These are phyloP conservation scores for Auricularia sp. DNA, from an alignment of 768 basidiomycete species.

Conservation along the genomic window DNA sequence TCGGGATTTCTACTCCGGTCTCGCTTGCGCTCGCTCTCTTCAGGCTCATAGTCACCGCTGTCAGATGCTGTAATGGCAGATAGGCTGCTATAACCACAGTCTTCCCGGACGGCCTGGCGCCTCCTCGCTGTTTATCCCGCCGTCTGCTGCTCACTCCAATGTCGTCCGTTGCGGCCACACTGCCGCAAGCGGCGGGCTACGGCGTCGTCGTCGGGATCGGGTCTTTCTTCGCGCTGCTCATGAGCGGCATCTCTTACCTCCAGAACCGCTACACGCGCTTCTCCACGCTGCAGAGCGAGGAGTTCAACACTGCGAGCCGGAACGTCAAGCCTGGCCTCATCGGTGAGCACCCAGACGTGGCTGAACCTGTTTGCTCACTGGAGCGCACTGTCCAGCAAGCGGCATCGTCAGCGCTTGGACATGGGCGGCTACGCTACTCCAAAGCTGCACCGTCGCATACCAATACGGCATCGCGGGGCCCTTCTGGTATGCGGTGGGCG, in stretches of 20 bases:
- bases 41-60: too few relatives aligned
- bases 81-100: too few relatives aligned
- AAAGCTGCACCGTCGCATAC: constrained; percentile 42
- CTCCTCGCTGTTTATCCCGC: too few relatives aligned
- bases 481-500: constrained; percentile 38
- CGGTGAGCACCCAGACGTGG: not conserved
- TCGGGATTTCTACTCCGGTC: too few relatives aligned
- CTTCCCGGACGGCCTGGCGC: too few relatives aligned
- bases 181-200: constrained; percentile 19
- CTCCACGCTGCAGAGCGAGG: constrained; percentile 37
- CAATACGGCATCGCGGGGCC: not conserved
- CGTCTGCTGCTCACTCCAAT: too few relatives aligned
- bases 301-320: constrained; percentile 21
- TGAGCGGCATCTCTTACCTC: constrained; percentile 34
- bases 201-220: constrained; percentile 22
- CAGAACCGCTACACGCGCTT: constrained; percentile 37
- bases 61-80: too few relatives aligned
- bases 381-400: not conserved
- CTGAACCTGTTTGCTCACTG: not conserved
- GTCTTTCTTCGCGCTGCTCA: constrained; percentile 19
- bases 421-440: constrained; percentile 47
- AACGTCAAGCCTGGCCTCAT: constrained; percentile 4
- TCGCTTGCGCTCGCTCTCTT: too few relatives aligned
- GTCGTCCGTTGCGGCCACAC: not conserved
- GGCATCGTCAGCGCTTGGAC: constrained; percentile 40